phyloP scores from a whole-genome alignment of 306 rosid genomes.

The Fagus crenata region DNA sequence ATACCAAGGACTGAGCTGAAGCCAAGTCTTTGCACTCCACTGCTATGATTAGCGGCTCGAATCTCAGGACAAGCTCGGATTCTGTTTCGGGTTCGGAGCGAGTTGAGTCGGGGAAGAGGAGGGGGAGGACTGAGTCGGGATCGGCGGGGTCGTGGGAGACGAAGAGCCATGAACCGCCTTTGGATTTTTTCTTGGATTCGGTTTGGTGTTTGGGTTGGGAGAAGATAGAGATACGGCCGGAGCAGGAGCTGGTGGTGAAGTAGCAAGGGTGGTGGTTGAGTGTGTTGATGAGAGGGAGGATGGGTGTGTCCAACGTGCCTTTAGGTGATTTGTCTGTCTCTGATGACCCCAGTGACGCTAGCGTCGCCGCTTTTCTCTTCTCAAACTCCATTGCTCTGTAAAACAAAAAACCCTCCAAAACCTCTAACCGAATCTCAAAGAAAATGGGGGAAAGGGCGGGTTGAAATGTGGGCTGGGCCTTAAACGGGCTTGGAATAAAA shows the following conservation, averaged over 20 bases:
- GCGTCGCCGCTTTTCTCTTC: conserved; percentile 66
- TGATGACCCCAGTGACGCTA: conserved; percentile 57
- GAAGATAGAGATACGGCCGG: conserved; percentile 87
- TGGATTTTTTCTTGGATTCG: conserved; percentile 68
- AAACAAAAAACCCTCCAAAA: conserved; percentile 32
- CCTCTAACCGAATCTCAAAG: conserved; percentile 10
- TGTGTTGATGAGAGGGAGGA: conserved; percentile 68
- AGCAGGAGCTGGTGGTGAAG: conserved; percentile 96
- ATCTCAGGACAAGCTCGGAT: conserved; percentile 75
- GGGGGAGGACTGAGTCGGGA: conserved; percentile 57
- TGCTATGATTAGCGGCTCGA: conserved; percentile 87
- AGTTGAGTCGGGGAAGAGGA: conserved; percentile 48
- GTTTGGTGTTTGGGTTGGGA: conserved; percentile 51
- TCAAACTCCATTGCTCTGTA: conserved; percentile 58
- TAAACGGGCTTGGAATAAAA: neutral
- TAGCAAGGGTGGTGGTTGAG: conserved; percentile 61
- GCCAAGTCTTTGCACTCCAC: conserved; percentile 75
- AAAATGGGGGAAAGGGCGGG: neutral
- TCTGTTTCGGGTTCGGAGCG: neutral
- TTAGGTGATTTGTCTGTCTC: conserved; percentile 82
- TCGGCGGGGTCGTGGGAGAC: conserved; percentile 74
- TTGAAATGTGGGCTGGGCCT: neutral
- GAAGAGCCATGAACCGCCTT: conserved; percentile 84
- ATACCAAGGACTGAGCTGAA: conserved; percentile 77
- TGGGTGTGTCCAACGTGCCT: conserved; percentile 70